Conservation (phyloP, 2,329 filamentous ascomycete genomes). For the Huntiella omanensis region DNA sequence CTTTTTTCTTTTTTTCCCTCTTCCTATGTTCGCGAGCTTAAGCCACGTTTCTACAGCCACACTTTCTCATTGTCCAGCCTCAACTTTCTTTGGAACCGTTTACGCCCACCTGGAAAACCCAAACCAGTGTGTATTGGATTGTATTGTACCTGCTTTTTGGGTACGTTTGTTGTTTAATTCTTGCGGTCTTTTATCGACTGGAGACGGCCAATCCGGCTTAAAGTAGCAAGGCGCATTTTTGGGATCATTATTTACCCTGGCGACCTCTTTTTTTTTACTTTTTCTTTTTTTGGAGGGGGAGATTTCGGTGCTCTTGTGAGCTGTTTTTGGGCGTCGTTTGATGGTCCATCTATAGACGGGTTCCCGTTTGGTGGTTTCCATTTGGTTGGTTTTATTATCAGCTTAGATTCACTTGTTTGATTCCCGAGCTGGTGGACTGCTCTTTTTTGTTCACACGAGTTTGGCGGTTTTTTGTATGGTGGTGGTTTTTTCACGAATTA, state of each 20-base stretch:
- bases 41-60: constrained; percentile 20
- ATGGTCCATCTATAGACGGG: too few species aligned
- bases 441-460: too few species aligned
- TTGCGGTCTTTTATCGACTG: neutral
- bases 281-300: neutral
- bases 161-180: neutral
- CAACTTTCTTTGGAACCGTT: constrained; percentile 16
- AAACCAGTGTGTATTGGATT: neutral
- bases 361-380: too few species aligned
- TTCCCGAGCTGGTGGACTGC: too few species aligned
- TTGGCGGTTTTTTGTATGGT: too few species aligned
- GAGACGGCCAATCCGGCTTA: neutral
- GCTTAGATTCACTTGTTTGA: too few species aligned
- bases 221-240: neutral
- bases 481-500: too few species aligned
- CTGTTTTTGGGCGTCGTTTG: too few species aligned
- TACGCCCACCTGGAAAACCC: neutral
- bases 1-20: constrained; percentile 1
- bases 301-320: neutral
- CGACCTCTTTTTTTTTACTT: neutral
- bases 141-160: too few species aligned
- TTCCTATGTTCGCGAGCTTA: neutral
- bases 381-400: too few species aligned
- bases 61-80: constrained; percentile 18
- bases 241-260: neutral